A percentile compares a stretch with the other conserved stretches of the same genome.
phyloP scores from a whole-genome alignment of 768 basidiomycete genomes.

The Grammothele lineata region DNA sequence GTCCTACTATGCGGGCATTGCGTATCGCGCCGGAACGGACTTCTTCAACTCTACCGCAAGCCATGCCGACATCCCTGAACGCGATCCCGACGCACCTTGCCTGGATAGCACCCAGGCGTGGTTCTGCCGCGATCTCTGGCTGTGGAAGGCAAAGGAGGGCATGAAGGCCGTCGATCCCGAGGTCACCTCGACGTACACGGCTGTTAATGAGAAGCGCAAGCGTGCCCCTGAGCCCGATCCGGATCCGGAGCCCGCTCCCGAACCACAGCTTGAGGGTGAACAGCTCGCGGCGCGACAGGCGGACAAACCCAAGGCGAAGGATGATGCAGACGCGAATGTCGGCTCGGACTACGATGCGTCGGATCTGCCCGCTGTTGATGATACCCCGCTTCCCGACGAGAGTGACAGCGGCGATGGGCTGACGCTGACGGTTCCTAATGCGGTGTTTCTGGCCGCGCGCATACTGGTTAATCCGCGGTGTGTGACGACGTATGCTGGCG shows the following conservation, averaged over 20 bases:
- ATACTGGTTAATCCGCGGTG: slow-evolving; percentile 96
- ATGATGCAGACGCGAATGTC: slow-evolving; percentile 73
- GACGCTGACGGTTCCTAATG: slow-evolving; percentile 74
- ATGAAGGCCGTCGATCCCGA: slow-evolving; percentile 51
- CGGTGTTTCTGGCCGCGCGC: slow-evolving; percentile 80
- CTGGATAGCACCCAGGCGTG: slow-evolving; percentile 96
- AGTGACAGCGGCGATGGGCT: slow-evolving; percentile 31
- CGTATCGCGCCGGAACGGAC: slow-evolving; percentile 77
- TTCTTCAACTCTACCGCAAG: slow-evolving; percentile 68
- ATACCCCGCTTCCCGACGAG: too few relatives aligned
- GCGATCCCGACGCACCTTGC: slow-evolving; percentile 80
- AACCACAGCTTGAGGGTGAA: slow-evolving; percentile 10
- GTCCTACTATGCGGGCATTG: slow-evolving; percentile 89
- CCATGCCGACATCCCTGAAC: slow-evolving; percentile 46
- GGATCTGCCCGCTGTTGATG: slow-evolving; percentile 20
- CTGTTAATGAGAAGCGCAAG: neutral
- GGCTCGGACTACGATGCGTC: slow-evolving; percentile 86
- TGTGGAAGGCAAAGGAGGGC: slow-evolving; percentile 77
- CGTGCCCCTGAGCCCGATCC: slow-evolving; percentile 1
- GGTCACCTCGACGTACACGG: slow-evolving; percentile 17
- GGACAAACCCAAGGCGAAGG: slow-evolving; percentile 22
- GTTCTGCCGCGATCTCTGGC: slow-evolving; percentile 98
- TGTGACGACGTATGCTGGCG: slow-evolving; percentile 97
- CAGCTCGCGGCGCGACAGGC: slow-evolving; percentile 27
- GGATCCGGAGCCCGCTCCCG: too few relatives aligned